phyloP scores from a whole-genome alignment of 306 rosid genomes.

The Trifolium subterraneum region DNA sequence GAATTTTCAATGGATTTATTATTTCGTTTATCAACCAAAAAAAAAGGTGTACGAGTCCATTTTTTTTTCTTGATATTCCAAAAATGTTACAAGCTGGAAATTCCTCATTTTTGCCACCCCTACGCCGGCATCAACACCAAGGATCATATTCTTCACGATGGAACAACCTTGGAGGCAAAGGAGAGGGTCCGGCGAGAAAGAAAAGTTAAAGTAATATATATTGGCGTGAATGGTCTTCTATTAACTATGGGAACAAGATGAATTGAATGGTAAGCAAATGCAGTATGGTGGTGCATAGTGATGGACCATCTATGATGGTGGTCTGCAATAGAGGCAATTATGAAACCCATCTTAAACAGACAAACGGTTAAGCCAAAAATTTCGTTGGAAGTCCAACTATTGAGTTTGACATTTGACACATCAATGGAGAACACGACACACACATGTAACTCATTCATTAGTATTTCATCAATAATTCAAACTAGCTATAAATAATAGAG shows the following conservation, averaged over 20 bases:
- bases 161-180: background rate
- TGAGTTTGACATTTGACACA: background rate
- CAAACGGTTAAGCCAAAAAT: conserved; percentile 4
- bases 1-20: too few relatives aligned
- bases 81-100: too few relatives aligned
- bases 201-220: too few relatives aligned
- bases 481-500: background rate
- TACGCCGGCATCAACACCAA: too few relatives aligned
- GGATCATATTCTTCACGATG: background rate
- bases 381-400: background rate
- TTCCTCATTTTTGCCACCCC: too few relatives aligned
- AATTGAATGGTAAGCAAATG: background rate
- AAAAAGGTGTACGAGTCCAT: too few relatives aligned
- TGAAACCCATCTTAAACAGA: background rate
- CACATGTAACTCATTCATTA: background rate
- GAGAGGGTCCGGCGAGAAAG: background rate
- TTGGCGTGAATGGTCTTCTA: too few relatives aligned
- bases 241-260: background rate
- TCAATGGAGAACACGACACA: conserved; percentile 6
- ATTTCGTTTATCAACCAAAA: too few relatives aligned
- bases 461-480: background rate
- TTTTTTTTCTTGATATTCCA: too few relatives aligned
- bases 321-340: background rate
- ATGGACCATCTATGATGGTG: background rate
- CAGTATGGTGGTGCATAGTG: background rate